Base-by-base conservation (phyloP, 495 filamentous ascomycete genomes). In the Peziza echinospora region DNA sequence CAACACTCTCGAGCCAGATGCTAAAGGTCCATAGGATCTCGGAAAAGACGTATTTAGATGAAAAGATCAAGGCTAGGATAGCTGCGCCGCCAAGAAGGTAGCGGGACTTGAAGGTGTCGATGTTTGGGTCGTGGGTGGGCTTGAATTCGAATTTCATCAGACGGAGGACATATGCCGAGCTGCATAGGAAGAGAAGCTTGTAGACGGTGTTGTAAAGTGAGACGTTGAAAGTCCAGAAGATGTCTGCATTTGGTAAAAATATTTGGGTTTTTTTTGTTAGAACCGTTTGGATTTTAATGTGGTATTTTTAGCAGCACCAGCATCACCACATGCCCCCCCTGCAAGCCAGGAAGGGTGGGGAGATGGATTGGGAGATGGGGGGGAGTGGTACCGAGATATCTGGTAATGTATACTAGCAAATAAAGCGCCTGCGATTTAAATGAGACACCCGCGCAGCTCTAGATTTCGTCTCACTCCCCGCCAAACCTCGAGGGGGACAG, bases 391-490 rank as follows among this genome's bases (percentile, higher is more conserved):
- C 80, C 84, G 49, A 94, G 73, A 65, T 97, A 97, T 49, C 89
- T 74, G 42, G 85, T 87, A 21, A 86, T 57, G 63, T 96, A 97
- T 47, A 97, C 91, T 28, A 92, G 66, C 50, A 96, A 64, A 64
- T 97, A 97, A 28, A 97, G 68, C 22, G 76, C 78, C 70, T 97
- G 89, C 45, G 89, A 93, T 63, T 96, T 96, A 71, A 96, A 93
- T 5, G 89, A 96, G 64, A 97, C 80, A 50, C 89, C 89, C 10
- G 87, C 78, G 56, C 86, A 93, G 68, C 84, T 92, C 89, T 97
- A 67, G 16, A n/a, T n/a, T n/a, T n/a, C n/a, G n/a, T n/a, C n/a
- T n/a, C n/a, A n/a, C n/a, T n/a, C n/a, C n/a, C n/a, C n/a, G n/a
- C n/a, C n/a, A n/a, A n/a, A n/a, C n/a, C n/a, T n/a, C n/a, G n/a